Evolutionary conservation across 2,329 filamentous ascomycete species (phyloP).

Genomic region (Elsinoe arachidis): DNA sequence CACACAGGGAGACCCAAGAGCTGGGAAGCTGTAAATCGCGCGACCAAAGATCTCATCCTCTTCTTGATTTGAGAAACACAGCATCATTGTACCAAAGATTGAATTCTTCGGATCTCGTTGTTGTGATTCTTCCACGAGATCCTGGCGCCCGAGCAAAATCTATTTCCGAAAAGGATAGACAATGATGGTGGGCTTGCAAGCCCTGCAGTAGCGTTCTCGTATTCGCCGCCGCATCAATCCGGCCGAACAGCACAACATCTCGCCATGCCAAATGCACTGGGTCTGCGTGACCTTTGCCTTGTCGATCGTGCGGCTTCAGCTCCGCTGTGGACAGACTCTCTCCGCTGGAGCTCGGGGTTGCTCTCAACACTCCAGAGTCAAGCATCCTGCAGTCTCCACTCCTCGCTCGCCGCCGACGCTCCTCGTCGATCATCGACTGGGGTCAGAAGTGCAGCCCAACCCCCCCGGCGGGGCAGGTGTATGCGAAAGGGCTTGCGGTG

Average conservation of each 20-base stretch:
- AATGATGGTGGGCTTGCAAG: slow-evolving; percentile 3
- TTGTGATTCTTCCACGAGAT: neutral
- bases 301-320: neutral
- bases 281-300: neutral
- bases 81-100: neutral
- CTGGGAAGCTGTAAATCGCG: neutral
- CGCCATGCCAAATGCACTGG: neutral
- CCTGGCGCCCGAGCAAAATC: neutral
- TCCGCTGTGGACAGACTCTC: neutral
- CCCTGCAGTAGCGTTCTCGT: slow-evolving; percentile 11
- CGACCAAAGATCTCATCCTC: neutral
- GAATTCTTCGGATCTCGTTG: neutral
- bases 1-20: neutral
- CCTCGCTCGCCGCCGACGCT: slow-evolving; percentile 6
- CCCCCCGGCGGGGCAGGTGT: neutral
- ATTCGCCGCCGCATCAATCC: neutral
- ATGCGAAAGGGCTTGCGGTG: neutral
- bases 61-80: no score
- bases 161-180: neutral
- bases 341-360: neutral
- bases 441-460: neutral
- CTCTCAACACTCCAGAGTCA: neutral
- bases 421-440: slow-evolving; percentile 6
- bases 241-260: neutral
- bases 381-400: slow-evolving; percentile 6